Evolutionary conservation across 2,329 filamentous ascomycete species (phyloP).

Genomic region (Ophiosphaerella herpotricha): DNA sequence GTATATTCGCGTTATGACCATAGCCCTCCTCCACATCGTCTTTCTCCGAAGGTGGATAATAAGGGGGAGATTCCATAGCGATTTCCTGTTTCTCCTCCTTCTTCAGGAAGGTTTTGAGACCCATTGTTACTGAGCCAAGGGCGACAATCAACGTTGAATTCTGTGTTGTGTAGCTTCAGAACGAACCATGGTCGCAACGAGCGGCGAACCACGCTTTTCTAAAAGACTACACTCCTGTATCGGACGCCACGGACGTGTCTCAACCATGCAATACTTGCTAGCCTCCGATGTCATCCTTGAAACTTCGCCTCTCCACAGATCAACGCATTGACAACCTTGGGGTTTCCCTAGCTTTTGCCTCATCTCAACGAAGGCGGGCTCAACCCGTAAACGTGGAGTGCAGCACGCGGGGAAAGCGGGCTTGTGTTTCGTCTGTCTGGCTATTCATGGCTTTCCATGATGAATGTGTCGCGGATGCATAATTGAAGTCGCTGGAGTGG

Average conservation of each 20-base stretch:
- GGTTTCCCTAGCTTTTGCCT: constrained; percentile 9
- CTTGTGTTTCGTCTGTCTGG: constrained; percentile 8
- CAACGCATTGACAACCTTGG: constrained; percentile 11
- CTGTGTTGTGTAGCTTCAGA: background rate
- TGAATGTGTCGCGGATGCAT: constrained; percentile 8
- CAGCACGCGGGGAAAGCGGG: constrained; percentile 28
- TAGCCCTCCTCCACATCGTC: constrained; percentile 24
- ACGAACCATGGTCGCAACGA: background rate
- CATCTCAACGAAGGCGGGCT: constrained; percentile 6
- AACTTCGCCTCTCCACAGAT: constrained; percentile 19
- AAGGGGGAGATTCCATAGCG: constrained; percentile 15
- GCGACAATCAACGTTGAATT: background rate
- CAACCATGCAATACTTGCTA: constrained; percentile 28
- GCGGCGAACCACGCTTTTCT: constrained; percentile 9
- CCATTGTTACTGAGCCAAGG: constrained; percentile 20
- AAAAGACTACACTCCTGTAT: constrained; percentile 31
- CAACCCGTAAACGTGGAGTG: constrained; percentile 25
- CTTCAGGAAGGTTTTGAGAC: constrained; percentile 29
- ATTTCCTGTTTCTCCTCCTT: constrained; percentile 22
- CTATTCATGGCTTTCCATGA: constrained; percentile 20
- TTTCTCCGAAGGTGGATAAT: constrained; percentile 25
- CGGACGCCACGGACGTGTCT: constrained; percentile 24
- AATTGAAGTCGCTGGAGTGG: constrained; percentile 9
- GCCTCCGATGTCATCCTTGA: constrained; percentile 27
- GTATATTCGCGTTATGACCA: constrained; percentile 30